Evolutionary conservation across 805 yeast genomes (phyloP).

Genomic region (Lachancea kluyveri): DNA sequence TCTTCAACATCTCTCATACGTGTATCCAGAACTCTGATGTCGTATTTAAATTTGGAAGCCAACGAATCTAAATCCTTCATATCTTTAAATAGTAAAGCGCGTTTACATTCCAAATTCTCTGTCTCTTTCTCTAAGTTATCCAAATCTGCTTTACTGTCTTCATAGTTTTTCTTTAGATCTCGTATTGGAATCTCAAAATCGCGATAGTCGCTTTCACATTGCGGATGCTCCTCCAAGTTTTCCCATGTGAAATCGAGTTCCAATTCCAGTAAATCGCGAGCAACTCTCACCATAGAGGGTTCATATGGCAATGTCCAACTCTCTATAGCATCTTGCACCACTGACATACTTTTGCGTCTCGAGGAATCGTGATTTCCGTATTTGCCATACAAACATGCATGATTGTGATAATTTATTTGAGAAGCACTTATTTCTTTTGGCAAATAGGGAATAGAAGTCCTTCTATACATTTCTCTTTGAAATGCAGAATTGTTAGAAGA

Average conservation of each 20-base stretch:
- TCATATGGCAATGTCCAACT: conserved; percentile 29
- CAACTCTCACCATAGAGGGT: conserved; percentile 25
- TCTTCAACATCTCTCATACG: conserved; percentile 67
- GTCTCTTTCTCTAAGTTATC: conserved; percentile 16
- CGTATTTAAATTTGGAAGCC: conserved; percentile 59
- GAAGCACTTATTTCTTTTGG: conserved; percentile 5
- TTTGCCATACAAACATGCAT: conserved; percentile 1
- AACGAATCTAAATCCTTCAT: conserved; percentile 47
- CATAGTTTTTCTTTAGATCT: conserved; percentile 13
- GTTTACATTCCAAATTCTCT: conserved; percentile 20
- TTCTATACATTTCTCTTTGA: conserved; percentile 22
- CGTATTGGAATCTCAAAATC: conserved; percentile 6
- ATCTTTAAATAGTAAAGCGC: conserved; percentile 34
- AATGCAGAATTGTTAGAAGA: conserved; percentile 15
- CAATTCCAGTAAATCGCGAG: conserved; percentile 22
- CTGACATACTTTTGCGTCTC: conserved; percentile 22
- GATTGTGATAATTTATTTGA: conserved; percentile 7
- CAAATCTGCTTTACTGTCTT: conserved; percentile 14
- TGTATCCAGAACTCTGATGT: conserved; percentile 49
- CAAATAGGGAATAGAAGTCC: conserved; percentile 20
- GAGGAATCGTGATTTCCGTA: neutral
- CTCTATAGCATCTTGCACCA: conserved; percentile 21
- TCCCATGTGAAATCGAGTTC: conserved; percentile 12
- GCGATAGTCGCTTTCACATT: conserved; percentile 7
- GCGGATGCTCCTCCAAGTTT: conserved; percentile 8